A percentile compares a stretch with the other conserved stretches of the same genome.
Evolutionary conservation across 139 green algal genomes (phyloP).

Genomic region (Micractinium sp.): DNA sequence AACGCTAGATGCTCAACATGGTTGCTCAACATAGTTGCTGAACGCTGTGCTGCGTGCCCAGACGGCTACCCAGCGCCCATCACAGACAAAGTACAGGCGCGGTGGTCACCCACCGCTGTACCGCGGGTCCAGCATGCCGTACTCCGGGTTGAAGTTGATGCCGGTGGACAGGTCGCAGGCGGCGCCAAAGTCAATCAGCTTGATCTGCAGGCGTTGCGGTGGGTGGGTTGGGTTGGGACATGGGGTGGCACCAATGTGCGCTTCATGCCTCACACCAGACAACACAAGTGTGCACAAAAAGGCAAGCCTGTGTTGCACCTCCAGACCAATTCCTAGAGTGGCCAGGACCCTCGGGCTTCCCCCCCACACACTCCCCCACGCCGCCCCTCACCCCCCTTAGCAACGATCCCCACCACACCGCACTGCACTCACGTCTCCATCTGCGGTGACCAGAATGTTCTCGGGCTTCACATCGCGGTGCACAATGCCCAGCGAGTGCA

Average conservation of each 20-base stretch:
- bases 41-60: too few relatives aligned
- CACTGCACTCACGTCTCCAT: conserved; percentile 53
- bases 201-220: conserved; percentile 52
- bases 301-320: too few relatives aligned
- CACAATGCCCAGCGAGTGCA: conserved; percentile 89
- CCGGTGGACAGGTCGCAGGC: conserved; percentile 90
- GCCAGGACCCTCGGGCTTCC: neutral
- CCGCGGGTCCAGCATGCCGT: conserved; percentile 90
- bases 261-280: neutral
- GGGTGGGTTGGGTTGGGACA: neutral
- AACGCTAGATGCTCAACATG: too few relatives aligned
- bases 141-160: conserved; percentile 93
- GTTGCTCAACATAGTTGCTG: too few relatives aligned
- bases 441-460: conserved; percentile 83
- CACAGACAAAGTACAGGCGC: too few relatives aligned
- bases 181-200: conserved; percentile 95
- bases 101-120: conserved; percentile 68
- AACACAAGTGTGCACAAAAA: neutral
- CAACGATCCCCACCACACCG: neutral
- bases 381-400: neutral
- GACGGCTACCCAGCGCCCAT: too few relatives aligned
- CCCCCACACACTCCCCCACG: neutral
- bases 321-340: neutral
- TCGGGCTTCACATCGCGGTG: conserved; percentile 93
- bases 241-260: neutral